Percentiles rank a stretch among this genome's conserved stretches.
Evolutionary conservation across 2,329 filamentous ascomycete species (phyloP).

Genomic region (Fusarium circinatum): DNA sequence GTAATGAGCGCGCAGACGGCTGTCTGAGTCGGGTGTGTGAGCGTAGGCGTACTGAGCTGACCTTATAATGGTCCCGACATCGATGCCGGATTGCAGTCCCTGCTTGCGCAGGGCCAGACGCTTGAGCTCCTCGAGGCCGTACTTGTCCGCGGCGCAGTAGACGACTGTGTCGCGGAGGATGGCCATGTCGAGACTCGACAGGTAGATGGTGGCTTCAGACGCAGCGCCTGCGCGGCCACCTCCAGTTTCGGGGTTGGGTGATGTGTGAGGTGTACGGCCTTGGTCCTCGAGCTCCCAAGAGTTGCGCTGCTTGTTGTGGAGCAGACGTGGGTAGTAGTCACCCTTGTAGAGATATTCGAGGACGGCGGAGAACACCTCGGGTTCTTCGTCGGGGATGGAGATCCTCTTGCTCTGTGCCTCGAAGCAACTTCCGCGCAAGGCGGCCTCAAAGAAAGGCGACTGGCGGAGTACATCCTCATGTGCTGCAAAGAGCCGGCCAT

Average conservation of each 20-base stretch:
- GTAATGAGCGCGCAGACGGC: conserved; percentile 93
- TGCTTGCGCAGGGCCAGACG: conserved; percentile 92
- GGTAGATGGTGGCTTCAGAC: conserved; percentile 70
- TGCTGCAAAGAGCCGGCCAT: conserved; percentile 91
- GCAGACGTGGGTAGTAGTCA: conserved; percentile 90
- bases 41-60: conserved; percentile 96
- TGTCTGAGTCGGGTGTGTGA: conserved; percentile 93
- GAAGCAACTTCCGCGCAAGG: conserved; percentile 77
- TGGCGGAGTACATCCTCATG: conserved; percentile 91
- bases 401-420: conserved; percentile 81
- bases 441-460: conserved; percentile 83
- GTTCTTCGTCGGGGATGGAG: conserved; percentile 80
- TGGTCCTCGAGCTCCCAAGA: conserved; percentile 89
- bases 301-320: conserved; percentile 86
- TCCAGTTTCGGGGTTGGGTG: conserved; percentile 62
- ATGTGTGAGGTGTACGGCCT: conserved; percentile 55
- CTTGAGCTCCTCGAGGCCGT: conserved; percentile 93
- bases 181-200: conserved; percentile 77
- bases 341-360: conserved; percentile 98
- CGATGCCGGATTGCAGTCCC: conserved; percentile 90
- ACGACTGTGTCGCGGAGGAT: conserved; percentile 92
- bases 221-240: conserved; percentile 58
- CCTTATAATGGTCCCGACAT: conserved; percentile 89
- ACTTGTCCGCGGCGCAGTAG: conserved; percentile 92
- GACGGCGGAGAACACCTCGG: conserved; percentile 90